Evolutionary conservation across 2,329 filamentous ascomycete species (phyloP).

Genomic region (Fusarium piperis): DNA sequence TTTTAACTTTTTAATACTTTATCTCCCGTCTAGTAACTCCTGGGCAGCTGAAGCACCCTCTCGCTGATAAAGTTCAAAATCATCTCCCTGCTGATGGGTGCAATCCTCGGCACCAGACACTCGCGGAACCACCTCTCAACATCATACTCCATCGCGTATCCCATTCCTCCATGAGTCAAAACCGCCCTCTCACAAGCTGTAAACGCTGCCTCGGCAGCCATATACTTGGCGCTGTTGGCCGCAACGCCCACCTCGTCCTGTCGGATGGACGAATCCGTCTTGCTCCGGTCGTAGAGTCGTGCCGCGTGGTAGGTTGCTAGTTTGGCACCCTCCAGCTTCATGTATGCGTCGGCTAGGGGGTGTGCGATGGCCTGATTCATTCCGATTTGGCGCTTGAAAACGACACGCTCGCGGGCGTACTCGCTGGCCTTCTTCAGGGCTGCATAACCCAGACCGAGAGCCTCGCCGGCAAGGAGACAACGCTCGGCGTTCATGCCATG

Average conservation of each 20-base stretch:
- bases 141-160: slow-evolving; percentile 72
- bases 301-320: slow-evolving; percentile 73
- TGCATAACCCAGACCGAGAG: slow-evolving; percentile 81
- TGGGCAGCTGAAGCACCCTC: slow-evolving; percentile 72
- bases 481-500: slow-evolving; percentile 85
- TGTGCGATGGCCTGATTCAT: slow-evolving; percentile 74
- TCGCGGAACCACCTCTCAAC: slow-evolving; percentile 74
- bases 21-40: slow-evolving; percentile 66
- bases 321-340: slow-evolving; percentile 72
- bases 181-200: slow-evolving; percentile 70
- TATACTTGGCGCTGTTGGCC: slow-evolving; percentile 76
- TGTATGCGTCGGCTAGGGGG: slow-evolving; percentile 72
- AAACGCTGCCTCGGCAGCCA: slow-evolving; percentile 73
- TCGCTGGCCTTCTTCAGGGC: slow-evolving; percentile 69
- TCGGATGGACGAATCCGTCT: slow-evolving; percentile 60
- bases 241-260: slow-evolving; percentile 69
- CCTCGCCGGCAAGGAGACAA: slow-evolving; percentile 80
- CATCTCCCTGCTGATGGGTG: slow-evolving; percentile 76
- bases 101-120: slow-evolving; percentile 70
- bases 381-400: slow-evolving; percentile 73
- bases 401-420: slow-evolving; percentile 73
- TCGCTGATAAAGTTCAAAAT: slow-evolving; percentile 78
- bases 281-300: slow-evolving; percentile 66
- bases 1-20: not conserved
- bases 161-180: slow-evolving; percentile 70